A percentile compares a stretch with the other conserved stretches of the same genome.
phyloP scores from a whole-genome alignment of 2,329 filamentous ascomycete species.

The Calonectria henricotiae region DNA sequence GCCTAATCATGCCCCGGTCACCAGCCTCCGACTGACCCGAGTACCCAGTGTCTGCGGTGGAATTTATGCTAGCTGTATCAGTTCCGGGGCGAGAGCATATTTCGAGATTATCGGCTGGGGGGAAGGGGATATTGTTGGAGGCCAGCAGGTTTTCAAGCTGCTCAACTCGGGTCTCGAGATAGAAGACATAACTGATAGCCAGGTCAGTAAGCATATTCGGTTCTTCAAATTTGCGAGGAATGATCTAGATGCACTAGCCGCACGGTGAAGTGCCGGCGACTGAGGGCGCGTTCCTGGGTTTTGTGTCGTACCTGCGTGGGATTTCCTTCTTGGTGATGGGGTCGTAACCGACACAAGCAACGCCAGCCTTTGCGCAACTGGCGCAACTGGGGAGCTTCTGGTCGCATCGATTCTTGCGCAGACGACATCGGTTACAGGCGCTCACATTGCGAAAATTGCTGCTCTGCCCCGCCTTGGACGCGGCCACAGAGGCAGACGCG shows the following conservation, averaged over 20 bases:
- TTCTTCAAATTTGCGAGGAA: conserved; percentile 6
- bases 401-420: conserved; percentile 96
- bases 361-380: conserved; percentile 92
- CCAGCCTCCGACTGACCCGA: conserved; percentile 56
- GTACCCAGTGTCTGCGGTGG: conserved; percentile 56
- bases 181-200: conserved; percentile 85
- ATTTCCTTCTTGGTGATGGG: conserved; percentile 98
- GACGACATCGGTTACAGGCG: conserved; percentile 92
- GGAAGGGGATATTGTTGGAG: conserved; percentile 80
- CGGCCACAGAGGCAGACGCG: conserved; percentile 48
- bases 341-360: conserved; percentile 95
- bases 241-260: conserved; percentile 1
- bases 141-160: conserved; percentile 86
- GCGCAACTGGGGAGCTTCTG: conserved; percentile 92
- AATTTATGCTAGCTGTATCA: conserved; percentile 56
- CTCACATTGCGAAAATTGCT: conserved; percentile 89
- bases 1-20: conserved; percentile 48
- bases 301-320: conserved; percentile 82
- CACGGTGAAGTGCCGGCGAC: background rate
- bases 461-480: conserved; percentile 70
- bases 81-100: conserved; percentile 68
- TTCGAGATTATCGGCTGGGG: conserved; percentile 80
- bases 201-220: conserved; percentile 43
- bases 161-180: conserved; percentile 88
- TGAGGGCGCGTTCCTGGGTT: conserved; percentile 34